Evolutionary conservation across 1,284 basidiomycete species (phyloP), one percentile per base, ranked within the genome.

Genomic region (Leccinum pallidistipes): DNA sequence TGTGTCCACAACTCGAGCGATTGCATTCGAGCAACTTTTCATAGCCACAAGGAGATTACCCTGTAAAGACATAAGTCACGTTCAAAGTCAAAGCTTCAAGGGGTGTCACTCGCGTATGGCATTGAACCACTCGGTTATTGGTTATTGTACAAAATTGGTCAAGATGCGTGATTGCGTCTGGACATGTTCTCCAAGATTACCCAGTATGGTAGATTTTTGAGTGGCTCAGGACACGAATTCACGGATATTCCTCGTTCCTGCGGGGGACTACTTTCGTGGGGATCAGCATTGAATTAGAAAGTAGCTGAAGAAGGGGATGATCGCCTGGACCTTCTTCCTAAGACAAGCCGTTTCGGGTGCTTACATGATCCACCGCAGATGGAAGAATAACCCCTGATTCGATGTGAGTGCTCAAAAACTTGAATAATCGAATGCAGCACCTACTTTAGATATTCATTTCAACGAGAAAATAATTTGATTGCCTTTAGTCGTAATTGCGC

Each of bases 61-160:
- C 60, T n/a, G 58, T 67, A 47, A 61, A 49, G 59, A 51, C 31
- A 60, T 67, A 64, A 71, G 69, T 75, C 68, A 12, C 32, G 5
- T 21, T n/a, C 4, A 34, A n/a, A n/a, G 69, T 62, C 32, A 49
- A 66, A 63, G 57, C 56, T 29, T 31, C 40, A 60, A 57, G 56
- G 58, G 40, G 11, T 50, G 63, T 69, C 69, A 70, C 70, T 64
- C 61, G 69, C 49, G 43, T 57, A 63, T 11, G 5, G 45, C 18
- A 24, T 32, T 61, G 68, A 72, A 67, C 70, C 68, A 64, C 68
- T 68, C 66, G 68, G 68, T 34, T 57, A 71, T 47, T 4, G 49
- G 5, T 14, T 16, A 18, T 47, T 4, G 14, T 45, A 66, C 66
- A 21, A 49, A 69, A 58, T 40, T 18, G 56, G 65, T 47, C 50